Conservation (phyloP, 805 yeast species). For the Ogataea dorogensis region DNA sequence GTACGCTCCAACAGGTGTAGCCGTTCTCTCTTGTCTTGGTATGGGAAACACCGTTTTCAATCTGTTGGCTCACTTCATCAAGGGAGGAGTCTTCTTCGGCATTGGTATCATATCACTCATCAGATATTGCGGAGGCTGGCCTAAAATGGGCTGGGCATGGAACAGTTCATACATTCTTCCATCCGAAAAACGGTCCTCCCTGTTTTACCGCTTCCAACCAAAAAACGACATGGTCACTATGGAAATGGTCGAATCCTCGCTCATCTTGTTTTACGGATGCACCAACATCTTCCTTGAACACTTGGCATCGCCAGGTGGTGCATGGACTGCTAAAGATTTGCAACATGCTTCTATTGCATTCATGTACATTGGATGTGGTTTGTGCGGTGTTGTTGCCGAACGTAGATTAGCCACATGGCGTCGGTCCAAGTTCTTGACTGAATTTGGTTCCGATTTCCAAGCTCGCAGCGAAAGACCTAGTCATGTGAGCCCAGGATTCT, state of each 20-base stretch:
- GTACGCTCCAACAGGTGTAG: constrained; percentile 55
- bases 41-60: constrained; percentile 68
- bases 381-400: constrained; percentile 86
- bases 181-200: constrained; percentile 22
- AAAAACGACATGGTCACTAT: constrained; percentile 55
- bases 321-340: constrained; percentile 85
- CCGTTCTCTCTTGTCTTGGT: constrained; percentile 71
- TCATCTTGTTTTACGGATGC: constrained; percentile 83
- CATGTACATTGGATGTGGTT: constrained; percentile 87
- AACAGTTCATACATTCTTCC: constrained; percentile 43
- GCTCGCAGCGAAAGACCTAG: constrained; percentile 18
- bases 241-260: constrained; percentile 79
- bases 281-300: constrained; percentile 92
- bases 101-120: constrained; percentile 80
- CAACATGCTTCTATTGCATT: constrained; percentile 92
- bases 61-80: constrained; percentile 90
- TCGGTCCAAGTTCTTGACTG: constrained; percentile 26
- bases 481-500: constrained; percentile 65
- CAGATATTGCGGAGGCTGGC: constrained; percentile 82
- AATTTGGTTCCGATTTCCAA: constrained; percentile 19
- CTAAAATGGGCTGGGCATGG: constrained; percentile 88
- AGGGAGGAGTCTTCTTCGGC: constrained; percentile 84
- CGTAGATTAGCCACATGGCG: constrained; percentile 63
- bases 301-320: constrained; percentile 72
- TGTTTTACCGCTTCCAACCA: constrained; percentile 42